Evolutionary conservation across 106 monocot species (phyloP), one percentile per base, ranked within the genome.

Genomic region (Dendrobium officinale): DNA sequence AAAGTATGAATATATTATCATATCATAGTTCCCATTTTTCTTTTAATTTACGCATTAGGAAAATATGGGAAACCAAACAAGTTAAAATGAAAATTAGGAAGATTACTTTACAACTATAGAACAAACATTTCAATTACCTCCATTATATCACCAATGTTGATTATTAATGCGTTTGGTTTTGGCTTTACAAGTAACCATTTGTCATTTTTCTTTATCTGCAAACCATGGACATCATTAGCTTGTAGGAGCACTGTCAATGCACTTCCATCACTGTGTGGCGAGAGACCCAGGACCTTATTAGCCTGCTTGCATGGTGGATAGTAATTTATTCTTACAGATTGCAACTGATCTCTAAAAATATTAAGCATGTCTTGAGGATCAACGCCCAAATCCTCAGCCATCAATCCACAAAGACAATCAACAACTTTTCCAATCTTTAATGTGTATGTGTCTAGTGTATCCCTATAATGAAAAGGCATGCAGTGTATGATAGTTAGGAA

Each of bases 181-280:
- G 70, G 45, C 29, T 48, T 48, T 27, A 80, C 61, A 31, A 64
- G 47, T 9, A 80, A 9, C 80, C 80, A 80, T 24, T 45, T 51
- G 13, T 45, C 70, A 47, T 80, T 48, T 13, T 72, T 80, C 22
- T 45, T 76, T 24, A 83, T 79, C 55, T 83, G 83, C 72, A 83
- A 17, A 1, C 83, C 83, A 4, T 51, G 20, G 1, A 79, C 72
- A 20, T 78, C 73, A 45, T 59, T 83, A 13, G 44, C 72, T 59
- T 83, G 83, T 22, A 83, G 78, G 24, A 83, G 58, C 45, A 80
- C 16, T 1, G 72, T 80, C 9, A 80, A 54, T 27, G 33, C 66
- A 10, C 13, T 51, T 18, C 42, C 80, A n/a, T 80, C 80, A 40
- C 49, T 49, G 72, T 72, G 80, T 11, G 80, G 51, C 0, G 80